phyloP scores from a whole-genome alignment of 306 rosid genomes.

The Prunus mume region DNA sequence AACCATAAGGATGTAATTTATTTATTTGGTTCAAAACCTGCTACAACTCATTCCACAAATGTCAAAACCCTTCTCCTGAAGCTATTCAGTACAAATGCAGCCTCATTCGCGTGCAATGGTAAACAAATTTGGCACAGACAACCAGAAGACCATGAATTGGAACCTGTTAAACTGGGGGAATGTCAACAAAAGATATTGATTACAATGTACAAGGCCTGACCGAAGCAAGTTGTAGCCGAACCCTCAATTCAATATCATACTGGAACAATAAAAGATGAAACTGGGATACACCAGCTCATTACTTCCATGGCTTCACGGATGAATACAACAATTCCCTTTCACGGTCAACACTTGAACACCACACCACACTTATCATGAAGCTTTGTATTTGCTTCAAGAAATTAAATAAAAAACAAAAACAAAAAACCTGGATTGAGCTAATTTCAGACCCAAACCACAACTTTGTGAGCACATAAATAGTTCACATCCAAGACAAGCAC shows the following conservation, averaged over 20 bases:
- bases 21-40: neutral
- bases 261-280: neutral
- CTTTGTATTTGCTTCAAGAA: conserved; percentile 1
- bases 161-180: neutral
- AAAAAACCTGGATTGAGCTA: neutral
- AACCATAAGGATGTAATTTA: neutral
- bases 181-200: conserved; percentile 8
- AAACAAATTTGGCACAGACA: neutral
- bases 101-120: neutral
- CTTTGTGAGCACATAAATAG: neutral
- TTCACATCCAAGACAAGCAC: conserved; percentile 14
- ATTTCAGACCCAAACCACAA: conserved; percentile 1
- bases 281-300: conserved; percentile 14
- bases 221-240: neutral
- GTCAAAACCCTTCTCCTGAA: conserved; percentile 11
- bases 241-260: neutral
- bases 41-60: neutral
- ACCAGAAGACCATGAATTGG: neutral
- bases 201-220: neutral
- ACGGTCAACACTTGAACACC: conserved; percentile 13
- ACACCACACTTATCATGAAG: conserved; percentile 14
- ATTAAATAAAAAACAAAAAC: neutral
- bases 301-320: conserved; percentile 1
- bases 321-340: conserved; percentile 8
- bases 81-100: conserved; percentile 11